Conservation (phyloP, 2,329 filamentous ascomycete species). For the Aspergillus sergii region DNA sequence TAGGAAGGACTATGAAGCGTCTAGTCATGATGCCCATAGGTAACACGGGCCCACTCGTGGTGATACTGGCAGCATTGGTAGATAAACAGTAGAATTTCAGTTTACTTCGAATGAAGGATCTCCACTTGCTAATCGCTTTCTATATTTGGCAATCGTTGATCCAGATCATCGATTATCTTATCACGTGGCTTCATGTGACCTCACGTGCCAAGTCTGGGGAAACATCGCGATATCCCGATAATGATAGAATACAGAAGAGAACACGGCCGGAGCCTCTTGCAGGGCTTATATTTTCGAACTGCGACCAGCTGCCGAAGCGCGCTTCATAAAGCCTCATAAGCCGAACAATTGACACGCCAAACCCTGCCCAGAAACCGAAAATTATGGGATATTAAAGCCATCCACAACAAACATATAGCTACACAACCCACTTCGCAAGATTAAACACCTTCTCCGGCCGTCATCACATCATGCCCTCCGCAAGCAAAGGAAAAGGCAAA, state of each 20-base stretch:
- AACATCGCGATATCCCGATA: background rate
- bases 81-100: background rate
- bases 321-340: background rate
- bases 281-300: background rate
- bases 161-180: background rate
- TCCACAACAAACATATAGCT: background rate
- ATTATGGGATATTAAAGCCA: background rate
- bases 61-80: background rate
- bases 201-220: background rate
- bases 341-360: background rate
- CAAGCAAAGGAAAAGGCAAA: slow-evolving; percentile 56
- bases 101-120: background rate
- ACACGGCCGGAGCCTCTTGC: background rate
- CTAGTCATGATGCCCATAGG: background rate
- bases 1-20: background rate
- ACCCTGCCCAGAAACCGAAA: background rate
- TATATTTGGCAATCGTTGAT: background rate
- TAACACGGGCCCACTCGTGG: background rate
- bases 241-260: background rate
- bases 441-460: background rate
- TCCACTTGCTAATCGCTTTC: background rate
- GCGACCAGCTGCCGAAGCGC: background rate
- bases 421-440: background rate
- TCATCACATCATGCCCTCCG: slow-evolving; percentile 43
- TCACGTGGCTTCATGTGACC: background rate